Base-by-base conservation (phyloP, 257 asterid species). In the Echium plantagineum region DNA sequence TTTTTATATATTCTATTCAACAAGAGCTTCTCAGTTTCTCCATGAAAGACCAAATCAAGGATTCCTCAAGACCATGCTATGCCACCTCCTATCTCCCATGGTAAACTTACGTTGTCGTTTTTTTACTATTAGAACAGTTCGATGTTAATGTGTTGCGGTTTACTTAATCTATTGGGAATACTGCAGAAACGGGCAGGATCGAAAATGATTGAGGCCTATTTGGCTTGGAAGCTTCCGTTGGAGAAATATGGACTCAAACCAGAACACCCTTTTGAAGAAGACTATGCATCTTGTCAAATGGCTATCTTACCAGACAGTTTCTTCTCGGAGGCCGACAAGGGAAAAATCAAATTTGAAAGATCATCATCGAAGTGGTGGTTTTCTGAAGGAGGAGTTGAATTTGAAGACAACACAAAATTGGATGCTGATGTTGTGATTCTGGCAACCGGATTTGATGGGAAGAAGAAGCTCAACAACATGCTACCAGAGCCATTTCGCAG, bases 241-340 rank as follows among this genome's bases (percentile, higher is more conserved):
- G 74, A 78, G 32, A 90, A 90, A 71, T 90, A 80, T 8, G 96
- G 94, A 15, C 69, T 90, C 65, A 90, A 77, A 69, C 97, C 97
- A 0, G 87, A 87, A 0, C 97, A 90, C 74, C 94, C 97, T 6
- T 90, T 90, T 12, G 95, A 81, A 71, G 97, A 90, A 59, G 97
- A 90, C 74, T 87, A 90, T 10, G 97, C 95, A 3, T 87, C 96
- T 0, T 90, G 96, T 52, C 97, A 90, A 57, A 90, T 90, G 97
- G 96, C 97, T 1, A 90, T 90, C 82, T 70, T 90, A 83, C 97
- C 97, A 0, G 83, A 90, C 0, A 76, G 77, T 53, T 87, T 90
- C 79, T 90, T 90, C 77, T 15, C 80, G 0, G 90, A 83, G 78
- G 94, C 86, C 2, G 95, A 90, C 32, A 77, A 87, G 65, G 97